Conservation (phyloP, 208 protist species). For the Leishmania aethiopica region DNA sequence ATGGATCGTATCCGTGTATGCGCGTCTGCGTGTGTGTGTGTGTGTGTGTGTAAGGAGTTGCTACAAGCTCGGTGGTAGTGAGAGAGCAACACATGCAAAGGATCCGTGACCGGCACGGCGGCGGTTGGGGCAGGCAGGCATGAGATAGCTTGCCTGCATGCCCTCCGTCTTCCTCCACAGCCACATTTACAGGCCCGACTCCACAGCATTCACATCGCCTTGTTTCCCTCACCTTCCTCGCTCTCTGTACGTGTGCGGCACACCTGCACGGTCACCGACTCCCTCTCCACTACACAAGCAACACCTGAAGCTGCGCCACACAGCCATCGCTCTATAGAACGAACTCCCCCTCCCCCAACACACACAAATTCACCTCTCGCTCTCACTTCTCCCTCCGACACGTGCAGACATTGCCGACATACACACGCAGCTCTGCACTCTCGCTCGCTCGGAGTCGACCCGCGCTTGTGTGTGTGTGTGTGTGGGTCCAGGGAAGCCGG, state of each 20-base stretch:
- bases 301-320: background rate
- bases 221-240: background rate
- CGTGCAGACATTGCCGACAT: slow-evolving; percentile 7
- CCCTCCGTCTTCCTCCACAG: background rate
- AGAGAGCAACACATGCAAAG: background rate
- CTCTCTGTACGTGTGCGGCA: slow-evolving; percentile 4
- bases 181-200: background rate
- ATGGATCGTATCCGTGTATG: background rate
- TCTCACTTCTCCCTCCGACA: background rate
- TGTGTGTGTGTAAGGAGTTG: background rate
- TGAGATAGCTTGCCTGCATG: background rate
- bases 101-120: background rate
- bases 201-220: background rate
- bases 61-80: background rate
- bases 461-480: no score
- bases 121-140: background rate
- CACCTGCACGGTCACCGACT: background rate
- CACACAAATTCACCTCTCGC: background rate
- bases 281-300: background rate
- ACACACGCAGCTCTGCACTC: background rate
- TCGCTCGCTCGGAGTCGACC: no score
- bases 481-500: background rate
- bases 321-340: background rate
- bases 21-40: background rate
- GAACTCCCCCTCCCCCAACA: background rate